These are phyloP conservation scores for Gonapodya sp. DNA, from an alignment of 192 early-diverging fungal species.

Conservation along the genomic window DNA sequence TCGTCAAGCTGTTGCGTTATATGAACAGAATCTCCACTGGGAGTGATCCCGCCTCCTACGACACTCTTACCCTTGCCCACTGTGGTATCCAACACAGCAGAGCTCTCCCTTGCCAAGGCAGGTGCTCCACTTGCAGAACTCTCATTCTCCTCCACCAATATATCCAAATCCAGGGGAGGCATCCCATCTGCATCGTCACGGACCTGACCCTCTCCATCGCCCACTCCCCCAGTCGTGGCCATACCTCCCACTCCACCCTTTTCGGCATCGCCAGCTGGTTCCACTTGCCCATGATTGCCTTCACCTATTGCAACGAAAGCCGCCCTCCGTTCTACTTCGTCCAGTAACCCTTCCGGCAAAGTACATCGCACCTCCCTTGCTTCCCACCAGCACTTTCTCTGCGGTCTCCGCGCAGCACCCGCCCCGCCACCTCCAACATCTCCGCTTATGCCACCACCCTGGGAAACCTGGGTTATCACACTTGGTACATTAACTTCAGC, in stretches of 20 bases:
- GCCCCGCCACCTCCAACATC: neutral
- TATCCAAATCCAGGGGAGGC: slow-evolving; percentile 4
- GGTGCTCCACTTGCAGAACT: neutral
- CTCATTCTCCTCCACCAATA: neutral
- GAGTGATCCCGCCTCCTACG: neutral
- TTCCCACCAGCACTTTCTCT: slow-evolving; percentile 10
- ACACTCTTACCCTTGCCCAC: neutral
- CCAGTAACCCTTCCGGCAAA: neutral
- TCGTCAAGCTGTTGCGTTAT: neutral
- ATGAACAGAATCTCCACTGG: neutral
- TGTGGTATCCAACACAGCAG: neutral
- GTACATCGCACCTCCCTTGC: neutral
- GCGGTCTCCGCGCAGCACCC: neutral
- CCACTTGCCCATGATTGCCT: neutral
- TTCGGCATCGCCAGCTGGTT: neutral
- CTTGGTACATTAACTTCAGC: neutral
- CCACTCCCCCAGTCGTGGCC: neutral
- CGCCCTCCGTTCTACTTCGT: slow-evolving; percentile 2
- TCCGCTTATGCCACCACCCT: neutral
- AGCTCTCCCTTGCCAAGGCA: neutral
- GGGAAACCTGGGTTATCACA: neutral
- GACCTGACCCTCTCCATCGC: neutral
- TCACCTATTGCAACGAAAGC: neutral
- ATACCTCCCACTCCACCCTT: neutral
- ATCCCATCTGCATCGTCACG: neutral